Base-by-base conservation (phyloP, 306 rosid species). In the Hippophae gyantsensis region DNA sequence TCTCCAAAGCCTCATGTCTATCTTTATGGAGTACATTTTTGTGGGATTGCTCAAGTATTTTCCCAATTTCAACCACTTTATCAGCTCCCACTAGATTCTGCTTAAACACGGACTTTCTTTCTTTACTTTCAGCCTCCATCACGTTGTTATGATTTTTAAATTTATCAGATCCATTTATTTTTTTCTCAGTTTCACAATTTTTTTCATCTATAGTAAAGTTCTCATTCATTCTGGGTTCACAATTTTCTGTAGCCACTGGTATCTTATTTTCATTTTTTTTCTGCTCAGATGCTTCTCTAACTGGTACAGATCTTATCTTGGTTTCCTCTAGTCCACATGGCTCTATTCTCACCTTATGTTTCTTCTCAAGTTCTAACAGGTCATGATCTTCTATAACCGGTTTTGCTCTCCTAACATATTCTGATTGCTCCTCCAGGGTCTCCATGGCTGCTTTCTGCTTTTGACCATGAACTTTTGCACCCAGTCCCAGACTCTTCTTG, bases 261-360 rank as follows among this genome's bases (percentile, higher is more conserved):
- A 62, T 76, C 71, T 76, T 78, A 69, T 65, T 77, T 68, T 57
- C 76, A 43, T 60, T 63, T 60, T 66, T 84, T 58, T 72, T 75
- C 61, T 61, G 74, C 64, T 62, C 63, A 67, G 6, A 8, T 48
- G 66, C 79, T 63, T 76, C 79, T 45, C 59, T 74, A 51, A 73
- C 67, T 45, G 74, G 70, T 60, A 75, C 74, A 64, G 68, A 75
- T 58, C 74, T 80, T 54, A 56, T 70, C 42, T 53, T 62, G 68
- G 65, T 65, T 72, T 73, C 79, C 56, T 71, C 81, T 64, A 42
- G 70, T 70, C 66, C 76, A 65, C 26, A 9, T 60, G 54, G 66
- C 62, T 74, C 83, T 50, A 55, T 75, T 64, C 77, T 67, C 43
- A 72, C 74, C 64, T 79, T 75, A 57, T 67, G 61, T 67, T 72